Conservation (phyloP, 2,329 filamentous ascomycete species). For the Ophiostoma angusticollis region DNA sequence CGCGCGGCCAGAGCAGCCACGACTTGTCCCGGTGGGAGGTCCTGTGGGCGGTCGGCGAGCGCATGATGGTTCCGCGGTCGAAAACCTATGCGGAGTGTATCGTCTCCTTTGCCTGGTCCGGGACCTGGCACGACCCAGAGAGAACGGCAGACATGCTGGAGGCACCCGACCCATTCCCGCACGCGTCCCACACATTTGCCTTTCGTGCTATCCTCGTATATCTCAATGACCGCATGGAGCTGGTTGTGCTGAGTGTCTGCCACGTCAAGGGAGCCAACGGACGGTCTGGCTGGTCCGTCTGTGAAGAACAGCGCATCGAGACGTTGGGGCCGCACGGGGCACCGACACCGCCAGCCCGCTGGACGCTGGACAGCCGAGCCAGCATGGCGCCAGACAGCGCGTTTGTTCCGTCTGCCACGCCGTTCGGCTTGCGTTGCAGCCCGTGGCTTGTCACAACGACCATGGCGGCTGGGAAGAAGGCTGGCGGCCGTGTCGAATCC, state of each 20-base stretch:
- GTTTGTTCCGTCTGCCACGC: conserved; percentile 33
- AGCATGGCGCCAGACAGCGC: conserved; percentile 32
- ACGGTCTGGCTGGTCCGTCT: conserved; percentile 31
- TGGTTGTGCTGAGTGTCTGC: conserved; percentile 37
- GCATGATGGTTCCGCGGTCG: conserved; percentile 32
- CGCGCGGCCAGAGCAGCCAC: conserved; percentile 9
- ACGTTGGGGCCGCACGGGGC: conserved; percentile 31
- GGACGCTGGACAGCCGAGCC: too few relatives aligned
- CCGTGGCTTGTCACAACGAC: conserved; percentile 32
- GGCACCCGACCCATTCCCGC: not conserved
- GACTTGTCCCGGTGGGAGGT: conserved; percentile 35
- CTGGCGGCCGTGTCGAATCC: too few relatives aligned
- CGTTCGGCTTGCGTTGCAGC: conserved; percentile 41
- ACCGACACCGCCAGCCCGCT: not conserved
- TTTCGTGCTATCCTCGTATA: conserved; percentile 46
- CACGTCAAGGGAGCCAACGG: conserved; percentile 6
- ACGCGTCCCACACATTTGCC: too few relatives aligned
- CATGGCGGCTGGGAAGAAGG: conserved; percentile 16
- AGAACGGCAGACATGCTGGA: not conserved
- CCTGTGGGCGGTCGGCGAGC: conserved; percentile 43
- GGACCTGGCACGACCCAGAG: conserved; percentile 16
- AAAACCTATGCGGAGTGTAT: conserved; percentile 32
- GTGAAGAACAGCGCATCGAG: conserved; percentile 37
- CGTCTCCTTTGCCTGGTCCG: conserved; percentile 39
- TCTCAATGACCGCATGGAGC: conserved; percentile 34